phyloP scores from a whole-genome alignment of 2,329 filamentous ascomycete species.

The Fusarium sp. region DNA sequence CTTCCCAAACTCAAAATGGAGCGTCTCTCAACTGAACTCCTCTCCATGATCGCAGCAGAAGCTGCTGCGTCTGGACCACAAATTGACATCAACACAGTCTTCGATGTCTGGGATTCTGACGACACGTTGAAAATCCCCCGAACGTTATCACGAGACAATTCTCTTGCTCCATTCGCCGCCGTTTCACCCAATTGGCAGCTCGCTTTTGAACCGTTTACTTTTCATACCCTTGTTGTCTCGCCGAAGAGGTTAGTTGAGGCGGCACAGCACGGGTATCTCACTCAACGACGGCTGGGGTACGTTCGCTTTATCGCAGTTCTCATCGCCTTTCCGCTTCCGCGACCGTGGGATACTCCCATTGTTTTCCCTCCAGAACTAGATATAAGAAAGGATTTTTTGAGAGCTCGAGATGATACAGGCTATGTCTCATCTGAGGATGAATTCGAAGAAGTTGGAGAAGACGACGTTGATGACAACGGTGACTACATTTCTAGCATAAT shows the following conservation, averaged over 20 bases:
- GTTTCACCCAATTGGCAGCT: slow-evolving; percentile 15
- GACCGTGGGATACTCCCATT: slow-evolving; percentile 2
- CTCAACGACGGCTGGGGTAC: not conserved
- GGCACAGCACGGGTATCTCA: not conserved
- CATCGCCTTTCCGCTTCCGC: slow-evolving; percentile 6
- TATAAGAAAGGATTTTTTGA: not conserved
- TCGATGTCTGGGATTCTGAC: slow-evolving; percentile 1
- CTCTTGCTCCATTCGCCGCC: not conserved
- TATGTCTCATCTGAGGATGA: not conserved
- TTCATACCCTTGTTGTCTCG: not conserved
- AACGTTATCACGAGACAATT: not conserved
- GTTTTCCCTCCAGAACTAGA: not conserved
- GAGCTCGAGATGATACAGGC: not conserved
- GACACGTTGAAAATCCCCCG: not conserved
- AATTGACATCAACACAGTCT: not conserved
- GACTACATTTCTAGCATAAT: not conserved
- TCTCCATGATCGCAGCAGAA: not conserved
- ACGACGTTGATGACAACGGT: not conserved
- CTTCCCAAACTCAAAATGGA: not conserved
- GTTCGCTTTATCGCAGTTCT: slow-evolving; percentile 1
- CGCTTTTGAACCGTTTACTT: slow-evolving; percentile 2
- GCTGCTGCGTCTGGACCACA: not conserved
- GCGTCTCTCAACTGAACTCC: not conserved
- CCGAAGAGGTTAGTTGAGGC: not conserved
- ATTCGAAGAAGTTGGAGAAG: not conserved